Evolutionary conservation across 1,284 basidiomycete genomes (phyloP), one percentile per base, ranked within the genome.

Genomic region (Sporisorium exsertum): DNA sequence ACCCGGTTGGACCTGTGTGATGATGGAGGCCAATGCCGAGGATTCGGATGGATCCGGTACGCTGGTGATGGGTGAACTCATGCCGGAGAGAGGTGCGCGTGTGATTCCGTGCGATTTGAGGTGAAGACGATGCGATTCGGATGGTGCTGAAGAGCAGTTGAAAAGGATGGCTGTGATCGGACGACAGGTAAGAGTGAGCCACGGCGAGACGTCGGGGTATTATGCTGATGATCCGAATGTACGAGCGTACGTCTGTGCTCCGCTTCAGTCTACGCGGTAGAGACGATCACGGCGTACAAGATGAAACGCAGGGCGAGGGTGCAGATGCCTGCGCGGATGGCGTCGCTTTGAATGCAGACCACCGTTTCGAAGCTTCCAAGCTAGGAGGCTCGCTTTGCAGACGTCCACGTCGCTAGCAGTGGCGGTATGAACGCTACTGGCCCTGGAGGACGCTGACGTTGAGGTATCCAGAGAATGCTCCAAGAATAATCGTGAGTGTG

Each of bases 1-100:
- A 9, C 72, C 71, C 1, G 78, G 79, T 51, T 74, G 73, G 15
- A 81, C 79, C 46, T 81, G 79, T 8, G 79, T 81, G 65, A 81
- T 80, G 69, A 81, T 67, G 37, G 72, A 74, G 42, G 79, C 77
- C 13, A 81, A 46, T 2, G 72, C 63, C 15, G 62, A 55, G n/a
- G 60, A 47, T 27, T 69, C 75, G 40, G 75, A 72, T 9, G 78
- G 78, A 29, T 80, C 78, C 20, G 78, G 68, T 13, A 79, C 78
- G n/a, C 64, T 69, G 24, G 76, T 80, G 65, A 80, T 80, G 29
- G 78, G 77, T 47, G 66, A 69, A 27, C 63, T 66, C 72, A 74
- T 74, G 2, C 18, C 24, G 37, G 12, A 40, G 15, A 16, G n/a
- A 35, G n/a, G n/a, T 22, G 9, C 22, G 10, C 7, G 8, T n/a